These are phyloP conservation scores for Aspergillus mulundensis DNA, from an alignment of 495 filamentous ascomycete species.

Conservation along the genomic window DNA sequence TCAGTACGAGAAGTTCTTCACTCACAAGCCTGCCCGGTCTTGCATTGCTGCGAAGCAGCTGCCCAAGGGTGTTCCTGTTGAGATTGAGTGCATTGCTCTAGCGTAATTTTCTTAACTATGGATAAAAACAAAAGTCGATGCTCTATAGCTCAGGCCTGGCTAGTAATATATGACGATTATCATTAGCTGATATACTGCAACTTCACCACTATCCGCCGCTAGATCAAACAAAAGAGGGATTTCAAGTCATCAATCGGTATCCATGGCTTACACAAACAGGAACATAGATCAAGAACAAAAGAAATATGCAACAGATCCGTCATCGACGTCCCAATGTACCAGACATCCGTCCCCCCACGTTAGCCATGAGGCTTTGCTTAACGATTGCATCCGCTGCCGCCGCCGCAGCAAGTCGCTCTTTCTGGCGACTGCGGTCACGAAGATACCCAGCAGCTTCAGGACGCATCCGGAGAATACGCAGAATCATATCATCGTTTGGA, in stretches of 20 bases:
- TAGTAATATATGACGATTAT: constrained; percentile 4
- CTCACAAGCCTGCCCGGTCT: constrained; percentile 84
- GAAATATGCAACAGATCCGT: constrained; percentile 8
- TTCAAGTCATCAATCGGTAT: constrained; percentile 14
- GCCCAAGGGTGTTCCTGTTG: constrained; percentile 83
- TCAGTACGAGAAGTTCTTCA: constrained; percentile 83
- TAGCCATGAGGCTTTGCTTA: constrained; percentile 76
- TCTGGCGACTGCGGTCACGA: constrained; percentile 85
- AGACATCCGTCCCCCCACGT: constrained; percentile 60
- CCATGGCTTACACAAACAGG: constrained; percentile 4
- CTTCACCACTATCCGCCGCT: neutral
- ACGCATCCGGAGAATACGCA: constrained; percentile 92
- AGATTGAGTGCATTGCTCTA: constrained; percentile 85
- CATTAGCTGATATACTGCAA: neutral
- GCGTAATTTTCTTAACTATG: constrained; percentile 26
- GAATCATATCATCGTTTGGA: constrained; percentile 96
- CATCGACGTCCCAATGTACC: constrained; percentile 46
- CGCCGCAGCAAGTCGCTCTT: constrained; percentile 83
- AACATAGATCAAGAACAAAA: constrained; percentile 3
- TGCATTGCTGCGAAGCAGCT: constrained; percentile 89
- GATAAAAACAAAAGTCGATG: neutral
- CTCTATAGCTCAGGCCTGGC: neutral
- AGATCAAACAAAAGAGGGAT: constrained; percentile 1
- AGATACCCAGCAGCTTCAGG: constrained; percentile 91
- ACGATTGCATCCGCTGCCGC: constrained; percentile 95